Conservation (phyloP, 2,329 filamentous ascomycete species). For the Epichloe sylvatica region DNA sequence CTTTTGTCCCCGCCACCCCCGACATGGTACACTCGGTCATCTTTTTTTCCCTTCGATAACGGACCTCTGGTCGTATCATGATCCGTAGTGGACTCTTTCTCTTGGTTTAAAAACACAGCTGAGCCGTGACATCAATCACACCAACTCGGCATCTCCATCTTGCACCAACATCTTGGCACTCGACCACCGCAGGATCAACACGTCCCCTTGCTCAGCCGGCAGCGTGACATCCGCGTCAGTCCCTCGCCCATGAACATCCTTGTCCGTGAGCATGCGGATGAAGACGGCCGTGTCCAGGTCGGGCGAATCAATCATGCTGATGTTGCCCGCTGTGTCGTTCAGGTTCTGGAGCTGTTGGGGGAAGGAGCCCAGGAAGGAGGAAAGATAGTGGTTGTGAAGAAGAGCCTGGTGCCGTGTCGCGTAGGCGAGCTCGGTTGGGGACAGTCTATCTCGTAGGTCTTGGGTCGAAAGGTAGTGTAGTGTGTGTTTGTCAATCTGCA, state of each 20-base stretch:
- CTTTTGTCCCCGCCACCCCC: no score
- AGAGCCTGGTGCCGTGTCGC: slow-evolving; percentile 74
- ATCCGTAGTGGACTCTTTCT: no score
- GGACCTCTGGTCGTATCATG: no score
- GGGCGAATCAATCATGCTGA: slow-evolving; percentile 83
- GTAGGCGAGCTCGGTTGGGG: slow-evolving; percentile 65
- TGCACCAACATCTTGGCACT: slow-evolving; percentile 52
- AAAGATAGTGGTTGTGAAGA: slow-evolving; percentile 69
- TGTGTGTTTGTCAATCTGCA: slow-evolving; percentile 60
- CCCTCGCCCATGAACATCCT: slow-evolving; percentile 44
- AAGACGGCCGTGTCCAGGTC: slow-evolving; percentile 78
- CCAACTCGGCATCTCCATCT: slow-evolving; percentile 41
- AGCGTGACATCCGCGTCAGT: slow-evolving; percentile 49
- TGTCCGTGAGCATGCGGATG: slow-evolving; percentile 53
- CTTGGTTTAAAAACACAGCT: no score
- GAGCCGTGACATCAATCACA: slow-evolving; percentile 32
- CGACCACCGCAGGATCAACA: slow-evolving; percentile 58
- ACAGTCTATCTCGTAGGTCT: slow-evolving; percentile 48
- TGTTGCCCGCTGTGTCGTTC: slow-evolving; percentile 79
- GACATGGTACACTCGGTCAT: no score
- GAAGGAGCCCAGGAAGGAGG: slow-evolving; percentile 73
- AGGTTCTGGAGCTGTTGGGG: slow-evolving; percentile 66
- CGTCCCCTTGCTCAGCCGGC: slow-evolving; percentile 45
- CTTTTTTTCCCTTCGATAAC: no score
- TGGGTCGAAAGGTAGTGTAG: slow-evolving; percentile 55